Conservation (phyloP, 1,284 basidiomycete genomes). For the Sparassis latifolia region DNA sequence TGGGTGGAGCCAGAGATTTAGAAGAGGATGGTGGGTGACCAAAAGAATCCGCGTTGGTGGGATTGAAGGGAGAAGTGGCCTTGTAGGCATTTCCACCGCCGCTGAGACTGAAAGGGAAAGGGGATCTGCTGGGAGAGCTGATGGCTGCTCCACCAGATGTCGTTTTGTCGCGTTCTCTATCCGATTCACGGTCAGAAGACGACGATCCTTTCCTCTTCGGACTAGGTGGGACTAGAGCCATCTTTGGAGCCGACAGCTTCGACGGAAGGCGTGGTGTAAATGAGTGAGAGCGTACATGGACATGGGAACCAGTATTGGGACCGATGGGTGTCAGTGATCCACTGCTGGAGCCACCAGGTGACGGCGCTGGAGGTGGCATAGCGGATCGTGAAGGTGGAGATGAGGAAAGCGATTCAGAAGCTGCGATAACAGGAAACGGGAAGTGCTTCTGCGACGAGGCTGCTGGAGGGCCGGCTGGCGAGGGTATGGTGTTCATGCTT, state of each 20-base stretch:
- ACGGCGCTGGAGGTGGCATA: constrained; percentile 16
- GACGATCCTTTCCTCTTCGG: constrained; percentile 50
- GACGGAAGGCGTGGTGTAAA: constrained; percentile 68
- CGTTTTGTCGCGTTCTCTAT: constrained; percentile 25
- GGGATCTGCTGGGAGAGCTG: constrained; percentile 20
- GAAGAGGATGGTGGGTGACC: constrained; percentile 20
- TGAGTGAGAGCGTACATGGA: constrained; percentile 56
- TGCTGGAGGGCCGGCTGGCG: constrained; percentile 22
- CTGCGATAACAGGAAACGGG: constrained; percentile 39
- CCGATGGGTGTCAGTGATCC: constrained; percentile 17
- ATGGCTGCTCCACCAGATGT: constrained; percentile 11
- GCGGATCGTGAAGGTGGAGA: constrained; percentile 28
- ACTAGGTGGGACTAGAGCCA: constrained; percentile 33
- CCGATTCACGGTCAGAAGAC: constrained; percentile 30
- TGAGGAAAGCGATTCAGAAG: constrained; percentile 23
- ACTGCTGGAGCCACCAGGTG: constrained; percentile 15
- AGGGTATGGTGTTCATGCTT: constrained; percentile 21
- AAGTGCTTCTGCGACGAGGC: constrained; percentile 25
- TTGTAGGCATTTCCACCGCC: constrained; percentile 11
- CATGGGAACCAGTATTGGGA: constrained; percentile 25
- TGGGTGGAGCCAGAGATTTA: constrained; percentile 43
- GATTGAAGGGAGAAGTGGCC: constrained; percentile 10
- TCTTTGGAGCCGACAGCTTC: constrained; percentile 49
- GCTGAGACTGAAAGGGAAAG: constrained; percentile 30
- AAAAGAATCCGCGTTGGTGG: constrained; percentile 12